Conservation (phyloP, 2,329 filamentous ascomycete genomes). For the Phialophora expanda region DNA sequence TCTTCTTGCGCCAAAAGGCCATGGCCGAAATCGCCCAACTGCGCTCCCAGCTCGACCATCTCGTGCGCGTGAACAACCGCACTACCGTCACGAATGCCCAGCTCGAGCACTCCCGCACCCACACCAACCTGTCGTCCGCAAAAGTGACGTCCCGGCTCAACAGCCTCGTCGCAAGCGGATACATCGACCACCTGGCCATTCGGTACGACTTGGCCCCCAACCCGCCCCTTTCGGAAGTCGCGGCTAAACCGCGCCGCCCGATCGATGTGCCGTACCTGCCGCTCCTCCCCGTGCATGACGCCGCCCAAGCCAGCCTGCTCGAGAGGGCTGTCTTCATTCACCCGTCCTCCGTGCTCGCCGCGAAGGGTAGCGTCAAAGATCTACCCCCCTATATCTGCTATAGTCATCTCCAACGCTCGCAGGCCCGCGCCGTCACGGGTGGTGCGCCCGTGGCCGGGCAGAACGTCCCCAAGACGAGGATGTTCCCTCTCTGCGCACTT, state of each 20-base stretch:
- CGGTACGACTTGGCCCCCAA: conserved; percentile 82
- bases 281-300: conserved; percentile 64
- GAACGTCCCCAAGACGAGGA: conserved; percentile 74
- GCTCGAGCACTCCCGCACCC: conserved; percentile 65
- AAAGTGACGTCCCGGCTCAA: conserved; percentile 76
- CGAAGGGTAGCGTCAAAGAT: conserved; percentile 70
- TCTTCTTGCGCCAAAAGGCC: conserved; percentile 86
- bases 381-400: conserved; percentile 90
- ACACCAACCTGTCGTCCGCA: conserved; percentile 64
- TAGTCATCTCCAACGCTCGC: conserved; percentile 76
- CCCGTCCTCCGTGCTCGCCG: conserved; percentile 79
- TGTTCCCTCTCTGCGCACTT: conserved; percentile 84
- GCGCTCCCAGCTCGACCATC: conserved; percentile 78
- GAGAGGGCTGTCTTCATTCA: conserved; percentile 83
- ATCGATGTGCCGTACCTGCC: conserved; percentile 93
- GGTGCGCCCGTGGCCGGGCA: conserved; percentile 41
- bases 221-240: conserved; percentile 62
- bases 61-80: conserved; percentile 76
- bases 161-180: conserved; percentile 88
- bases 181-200: conserved; percentile 92
- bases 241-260: conserved; percentile 76
- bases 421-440: conserved; percentile 58
- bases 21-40: conserved; percentile 86
- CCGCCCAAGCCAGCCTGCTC: conserved; percentile 52
- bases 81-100: conserved; percentile 60